Base-by-base conservation (phyloP, 768 basidiomycete species). In the Suillus occidentalis region DNA sequence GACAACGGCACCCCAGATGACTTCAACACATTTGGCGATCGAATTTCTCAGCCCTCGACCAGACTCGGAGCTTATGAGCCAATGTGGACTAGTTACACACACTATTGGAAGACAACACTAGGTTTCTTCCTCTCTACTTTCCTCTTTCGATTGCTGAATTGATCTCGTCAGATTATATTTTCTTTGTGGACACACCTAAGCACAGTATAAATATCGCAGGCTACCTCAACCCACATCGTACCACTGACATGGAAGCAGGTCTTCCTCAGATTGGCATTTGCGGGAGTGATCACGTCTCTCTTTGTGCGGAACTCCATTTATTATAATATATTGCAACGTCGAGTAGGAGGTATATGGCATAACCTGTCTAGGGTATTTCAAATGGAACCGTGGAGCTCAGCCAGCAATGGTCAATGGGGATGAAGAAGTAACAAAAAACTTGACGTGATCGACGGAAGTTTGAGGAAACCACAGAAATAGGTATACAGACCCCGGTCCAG, bases 1-100 rank as follows among this genome's bases (percentile, higher is more conserved):
- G 56, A 63, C 39, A 67, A 60, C 56, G 61, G 68, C 61, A 63
- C 68, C 49, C 58, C 62, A 22, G 61, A 50, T 28, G 60, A 63
- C 63, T 67, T 74, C 25, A 63, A 77, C 49, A 86, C 83, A 3
- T 93, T 85, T 70, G 88, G 88, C 2, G 73, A 77, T 55, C 79
- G 90, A 68, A 74, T 80, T 1, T 68, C 71, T 4, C 64, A 86
- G 5, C 69, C 77, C n/a, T 39, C 72, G 16, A 77, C 72, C 12
- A 78, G 83, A 63, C 77, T 76, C 22, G 94, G 94, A 4, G 80
- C 76, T 13, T 76, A 84, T 72, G 94, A 96, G 72, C 94, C 95
- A 4, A 84, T 87, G 74, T 98, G 89, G 80, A 96, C 95, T 43
- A 92, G 90, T 72, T 97, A 90, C 71, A 94, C 96, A 0, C 87